phyloP scores from a whole-genome alignment of 148 eudicot species.

The Persicaria maculosa region DNA sequence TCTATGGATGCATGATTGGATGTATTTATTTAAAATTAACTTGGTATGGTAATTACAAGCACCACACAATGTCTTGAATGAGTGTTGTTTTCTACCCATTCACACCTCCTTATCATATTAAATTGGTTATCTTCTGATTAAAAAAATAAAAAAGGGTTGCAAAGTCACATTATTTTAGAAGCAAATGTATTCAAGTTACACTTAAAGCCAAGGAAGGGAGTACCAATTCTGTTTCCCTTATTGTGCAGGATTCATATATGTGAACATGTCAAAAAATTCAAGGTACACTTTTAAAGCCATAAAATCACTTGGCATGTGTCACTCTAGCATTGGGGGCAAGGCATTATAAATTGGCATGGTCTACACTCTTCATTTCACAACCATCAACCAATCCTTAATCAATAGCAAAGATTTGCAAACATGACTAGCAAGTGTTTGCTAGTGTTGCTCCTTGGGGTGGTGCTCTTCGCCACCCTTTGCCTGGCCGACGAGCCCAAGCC shows the following conservation, averaged over 20 bases:
- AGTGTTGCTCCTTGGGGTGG: background rate
- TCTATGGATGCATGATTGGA: too few species aligned
- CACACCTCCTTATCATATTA: background rate
- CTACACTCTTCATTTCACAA: too few species aligned
- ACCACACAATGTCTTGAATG: too few species aligned
- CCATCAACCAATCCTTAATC: too few species aligned
- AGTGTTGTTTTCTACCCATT: background rate
- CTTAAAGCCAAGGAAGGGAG: background rate
- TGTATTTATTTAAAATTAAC: too few species aligned
- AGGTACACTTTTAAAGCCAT: background rate
- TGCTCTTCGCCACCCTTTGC: too few species aligned
- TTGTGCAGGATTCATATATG: background rate
- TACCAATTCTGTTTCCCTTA: background rate
- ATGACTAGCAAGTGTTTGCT: background rate
- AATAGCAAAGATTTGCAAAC: background rate
- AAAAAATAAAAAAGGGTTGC: background rate
- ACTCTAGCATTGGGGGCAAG: too few species aligned
- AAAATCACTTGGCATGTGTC: too few species aligned
- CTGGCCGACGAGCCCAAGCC: too few species aligned
- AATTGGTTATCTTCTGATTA: background rate
- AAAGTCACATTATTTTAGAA: background rate
- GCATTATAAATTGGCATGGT: too few species aligned
- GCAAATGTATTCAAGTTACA: background rate
- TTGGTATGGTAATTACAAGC: too few species aligned
- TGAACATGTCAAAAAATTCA: background rate